Base-by-base conservation (phyloP, 352 stramenopile genomes). In the Globisporangium cederbergense region DNA sequence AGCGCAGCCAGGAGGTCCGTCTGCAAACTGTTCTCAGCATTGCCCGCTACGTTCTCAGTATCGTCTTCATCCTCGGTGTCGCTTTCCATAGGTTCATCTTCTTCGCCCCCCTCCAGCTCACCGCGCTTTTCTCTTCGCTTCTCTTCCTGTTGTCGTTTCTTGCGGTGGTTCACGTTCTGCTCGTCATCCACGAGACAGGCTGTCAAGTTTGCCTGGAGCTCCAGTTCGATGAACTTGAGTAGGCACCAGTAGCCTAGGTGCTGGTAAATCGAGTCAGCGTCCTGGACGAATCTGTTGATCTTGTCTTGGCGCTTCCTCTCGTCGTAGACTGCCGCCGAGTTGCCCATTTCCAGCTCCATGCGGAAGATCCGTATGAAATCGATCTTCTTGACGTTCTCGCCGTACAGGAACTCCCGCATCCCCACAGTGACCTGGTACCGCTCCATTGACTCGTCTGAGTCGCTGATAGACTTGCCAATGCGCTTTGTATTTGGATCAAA, bases 161-260 rank as follows among this genome's bases (percentile, higher is more conserved):
- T 72, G 16, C 62, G 64, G 36, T 79, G 72, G 40, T 94, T 90
- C 40, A 89, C 71, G 50, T 90, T 91, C 36, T 88, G 71, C 0
- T 61, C 22, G 46, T 91, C 84, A 18, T 85, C 68, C 0, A 91
- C 67, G 45, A 90, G 72, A 60, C 81, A 91, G 8, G 85, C 83
- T 14, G 81, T 78, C n/a, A 93, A 68, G 59, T 90, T 90, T 6
- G 58, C 65, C 55, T 90, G 83, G 30, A 96, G 65, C 56, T 96
- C 85, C 25, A 93, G 45, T 53, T 93, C 83, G 14, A 94, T 71
- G 65, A 82, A 91, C 53, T 93, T 93, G 70, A 89, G 75, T 36
- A 96, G 58, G 65, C 87, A 96, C 85, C 85, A 96, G 28, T 79
- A 57, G 0, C 87, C 87, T 3, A 96, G 63, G 43, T 92, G 81